Conservation (phyloP, 331 rosid species). For the Telfairia occidentalis region DNA sequence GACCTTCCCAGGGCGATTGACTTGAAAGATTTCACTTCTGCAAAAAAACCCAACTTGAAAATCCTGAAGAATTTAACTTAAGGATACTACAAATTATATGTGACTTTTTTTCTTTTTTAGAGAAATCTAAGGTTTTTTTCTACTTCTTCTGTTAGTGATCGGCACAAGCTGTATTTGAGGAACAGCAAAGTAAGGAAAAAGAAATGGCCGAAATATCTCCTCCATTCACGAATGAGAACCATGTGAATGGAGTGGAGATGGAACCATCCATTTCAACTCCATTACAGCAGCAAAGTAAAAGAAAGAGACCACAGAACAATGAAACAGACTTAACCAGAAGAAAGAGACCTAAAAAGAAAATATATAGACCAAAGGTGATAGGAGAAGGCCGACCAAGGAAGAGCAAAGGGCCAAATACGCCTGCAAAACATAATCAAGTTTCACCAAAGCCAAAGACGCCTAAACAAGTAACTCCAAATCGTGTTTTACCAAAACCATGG, state of each 20-base stretch:
- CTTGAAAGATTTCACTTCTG: too few relatives aligned
- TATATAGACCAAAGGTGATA: not conserved
- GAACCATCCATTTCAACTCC: constrained; percentile 5
- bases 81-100: too few relatives aligned
- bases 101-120: not conserved
- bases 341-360: not conserved
- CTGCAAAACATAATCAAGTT: not conserved
- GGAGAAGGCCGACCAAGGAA: not conserved
- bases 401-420: not conserved
- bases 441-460: not conserved
- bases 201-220: not conserved
- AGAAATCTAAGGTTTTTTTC: not conserved
- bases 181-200: not conserved
- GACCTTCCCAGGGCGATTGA: too few relatives aligned
- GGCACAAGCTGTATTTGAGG: not conserved
- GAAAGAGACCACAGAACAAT: not conserved
- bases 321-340: not conserved
- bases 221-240: not conserved
- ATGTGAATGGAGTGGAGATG: not conserved
- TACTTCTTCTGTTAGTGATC: not conserved
- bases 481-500: too few relatives aligned
- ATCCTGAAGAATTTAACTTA: too few relatives aligned
- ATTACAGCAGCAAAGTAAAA: not conserved
- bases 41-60: too few relatives aligned
- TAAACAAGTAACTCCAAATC: not conserved